Base-by-base conservation (phyloP, 2,329 filamentous ascomycete genomes). In the Reticulascus tulasneorum region DNA sequence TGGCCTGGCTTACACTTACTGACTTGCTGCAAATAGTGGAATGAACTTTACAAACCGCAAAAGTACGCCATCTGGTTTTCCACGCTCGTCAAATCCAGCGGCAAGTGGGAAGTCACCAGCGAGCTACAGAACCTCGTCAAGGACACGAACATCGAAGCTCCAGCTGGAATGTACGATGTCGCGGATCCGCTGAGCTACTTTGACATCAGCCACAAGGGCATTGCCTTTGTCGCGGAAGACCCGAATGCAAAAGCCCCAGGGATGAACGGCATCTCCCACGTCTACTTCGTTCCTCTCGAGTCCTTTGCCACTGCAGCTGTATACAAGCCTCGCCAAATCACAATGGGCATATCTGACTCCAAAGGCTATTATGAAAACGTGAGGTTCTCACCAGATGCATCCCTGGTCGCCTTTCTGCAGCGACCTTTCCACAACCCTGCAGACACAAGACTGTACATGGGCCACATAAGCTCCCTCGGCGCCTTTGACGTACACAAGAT, bases 61-160 rank as follows among this genome's bases (percentile, higher is more conserved):
- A 55, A 48, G 15, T 54, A 60, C 34, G 45, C 52, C 5, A 54
- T 69, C 18, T 68, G 63, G 58, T 67, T 65, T 47, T 59, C 55
- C 9, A 52, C 47, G 9, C 47, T 67, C 13, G 38, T 49, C 23
- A 45, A 52, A 6, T 38, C 44, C n/a, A 45, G 53, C 16, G 50
- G 46, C 10, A 27, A 37, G 6, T 66, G 60, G 61, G 46, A 37
- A 8, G 45, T 64, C 7, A 33, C 48, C 2, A 40, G 42, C 4
- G 40, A 47, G 5, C 47, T 67, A 3, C 47, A 54, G 24, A 66
- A 67, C 27, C 52, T 55, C 9, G 39, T 67, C 13, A 37, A 35
- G 5, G 40, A 47, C 23, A 50, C 54, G 2, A 38, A 40, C n/a
- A 48, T 67, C 9, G 59, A 62, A 25, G 55, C 54, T 0, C 58